Base-by-base conservation (phyloP, 441 rosid genomes). In the Syzygium malaccense region DNA sequence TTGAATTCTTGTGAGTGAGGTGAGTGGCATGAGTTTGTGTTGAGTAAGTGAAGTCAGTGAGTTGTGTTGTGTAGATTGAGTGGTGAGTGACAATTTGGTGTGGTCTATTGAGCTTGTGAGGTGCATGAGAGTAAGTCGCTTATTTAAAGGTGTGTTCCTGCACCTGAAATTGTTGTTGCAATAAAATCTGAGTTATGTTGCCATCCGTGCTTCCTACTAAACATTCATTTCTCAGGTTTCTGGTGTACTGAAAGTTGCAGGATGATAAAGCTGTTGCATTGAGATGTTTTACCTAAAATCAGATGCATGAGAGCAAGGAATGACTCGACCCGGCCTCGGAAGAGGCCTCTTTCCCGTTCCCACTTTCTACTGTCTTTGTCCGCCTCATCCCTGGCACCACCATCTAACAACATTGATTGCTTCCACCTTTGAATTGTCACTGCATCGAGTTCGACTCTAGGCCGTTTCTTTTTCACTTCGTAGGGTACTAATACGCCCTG, bases 231-330 rank as follows among this genome's bases (percentile, higher is more conserved):
- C 83, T 75, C n/a, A 75, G 83, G 83, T 41, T 41, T 75, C 83
- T 23, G 13, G 51, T 41, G 83, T 75, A 75, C 51, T 23, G 14
- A 41, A 23, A 41, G 51, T 51, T 41, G 83, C 53, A 20, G 83
- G 83, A 41, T 75, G 53, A 75, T 75, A 37, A 75, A 84, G 78
- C 86, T 33, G 86, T 87, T 64, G 62, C 89, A 71, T 48, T 88
- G 84, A 57, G 89, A 85, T 86, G 48, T 80, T 85, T 85, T 91
- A 98, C 99, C 99, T 96, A 97, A 99, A 86, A 96, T 97, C 30
- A 95, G 96, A 93, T 96, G 99, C 99, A 98, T 98, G 75, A 95
- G 90, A 88, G 99, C 99, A 83, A 98, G 97, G 90, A 98, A 98
- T 85, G 98, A 95, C 88, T 95, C 93, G 25, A 95, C 97, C 87